Evolutionary conservation across 2,329 filamentous ascomycete species (phyloP), one percentile per base, ranked within the genome.

Genomic region (Claviceps fusiformis): DNA sequence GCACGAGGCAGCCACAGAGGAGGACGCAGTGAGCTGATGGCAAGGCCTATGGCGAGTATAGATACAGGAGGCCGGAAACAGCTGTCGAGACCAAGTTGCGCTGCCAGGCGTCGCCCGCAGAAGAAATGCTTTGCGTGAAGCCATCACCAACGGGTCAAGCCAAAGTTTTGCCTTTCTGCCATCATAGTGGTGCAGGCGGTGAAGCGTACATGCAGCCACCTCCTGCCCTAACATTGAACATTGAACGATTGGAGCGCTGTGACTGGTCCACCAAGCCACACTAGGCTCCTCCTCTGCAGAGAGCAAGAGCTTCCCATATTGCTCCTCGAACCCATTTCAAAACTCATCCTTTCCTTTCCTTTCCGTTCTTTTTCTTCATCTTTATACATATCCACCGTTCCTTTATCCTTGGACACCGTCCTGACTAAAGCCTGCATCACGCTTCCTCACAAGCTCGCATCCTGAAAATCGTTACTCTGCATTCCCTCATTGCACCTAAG

Each of bases 101-200:
- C 8, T 35, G n/a, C 27, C 7, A 50, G 17, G 7, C 27, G 50
- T 35, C 45, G 45, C 50, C 49, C 49, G n/a, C 50, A 39, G 35
- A 17, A 27, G 24, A 31, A 41, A 9, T 15, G 17, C 17, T 49
- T 35, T 19, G 15, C 9, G 27, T 44, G 51, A 56, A 50, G 53
- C 45, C 29, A 53, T 50, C 57, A 47, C 45, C 54, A 51, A 37
- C 5, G 17, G 15, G 31, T 24, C 43, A 46, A 27, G 19, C 44
- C 45, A 59, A 63, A 59, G 57, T 63, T 64, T 62, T 56, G 5
- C 3, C 13, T 39, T n/a, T 50, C 48, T 50, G 48, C 48, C 48
- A 62, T 62, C 60, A 35, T 27, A 17, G 10, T 48, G 29, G 31
- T 24, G 31, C 59, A 54, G 55, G 63, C 63, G 61, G 53, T 67